A percentile compares a stretch with the other conserved stretches of the same genome.
Evolutionary conservation across 441 rosid genomes (phyloP).

Genomic region (Hypseocharis bilobata): DNA sequence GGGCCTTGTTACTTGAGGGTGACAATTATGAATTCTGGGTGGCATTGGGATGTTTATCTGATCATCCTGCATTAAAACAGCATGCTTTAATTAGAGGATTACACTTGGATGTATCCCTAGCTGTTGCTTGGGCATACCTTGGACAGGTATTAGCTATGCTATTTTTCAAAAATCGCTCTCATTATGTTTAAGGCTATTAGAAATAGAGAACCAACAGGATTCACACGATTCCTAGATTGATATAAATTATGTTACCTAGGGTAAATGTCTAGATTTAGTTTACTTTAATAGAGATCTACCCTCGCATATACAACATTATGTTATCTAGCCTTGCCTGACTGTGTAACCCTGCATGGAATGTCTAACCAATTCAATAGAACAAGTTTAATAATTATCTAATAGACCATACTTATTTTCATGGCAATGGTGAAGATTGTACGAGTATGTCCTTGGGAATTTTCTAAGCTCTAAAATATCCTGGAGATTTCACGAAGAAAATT

Average conservation of each 20-base stretch:
- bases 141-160: conserved; percentile 57
- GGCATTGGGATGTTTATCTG: conserved; percentile 71
- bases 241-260: background rate
- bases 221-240: background rate
- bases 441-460: too few relatives aligned
- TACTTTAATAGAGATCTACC: background rate
- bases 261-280: background rate
- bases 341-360: background rate
- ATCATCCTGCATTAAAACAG: conserved; percentile 55
- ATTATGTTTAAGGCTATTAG: conserved; percentile 3
- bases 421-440: too few relatives aligned
- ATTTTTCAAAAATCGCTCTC: conserved; percentile 6
- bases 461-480: background rate
- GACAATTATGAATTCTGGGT: conserved; percentile 76
- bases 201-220: background rate
- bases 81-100: conserved; percentile 81
- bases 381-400: too few relatives aligned
- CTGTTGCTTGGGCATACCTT: conserved; percentile 82
- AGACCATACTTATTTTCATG: too few relatives aligned
- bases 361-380: background rate
- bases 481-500: background rate
- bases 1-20: conserved; percentile 74
- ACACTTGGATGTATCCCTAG: conserved; percentile 77
- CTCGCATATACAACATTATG: too few relatives aligned
- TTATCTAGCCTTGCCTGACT: too few relatives aligned